Percentiles rank a stretch among this genome's conserved stretches.
These are phyloP conservation scores for Vitis hybrid DNA, from an alignment of 177 flowering plant genomes.

Conservation along the genomic window DNA sequence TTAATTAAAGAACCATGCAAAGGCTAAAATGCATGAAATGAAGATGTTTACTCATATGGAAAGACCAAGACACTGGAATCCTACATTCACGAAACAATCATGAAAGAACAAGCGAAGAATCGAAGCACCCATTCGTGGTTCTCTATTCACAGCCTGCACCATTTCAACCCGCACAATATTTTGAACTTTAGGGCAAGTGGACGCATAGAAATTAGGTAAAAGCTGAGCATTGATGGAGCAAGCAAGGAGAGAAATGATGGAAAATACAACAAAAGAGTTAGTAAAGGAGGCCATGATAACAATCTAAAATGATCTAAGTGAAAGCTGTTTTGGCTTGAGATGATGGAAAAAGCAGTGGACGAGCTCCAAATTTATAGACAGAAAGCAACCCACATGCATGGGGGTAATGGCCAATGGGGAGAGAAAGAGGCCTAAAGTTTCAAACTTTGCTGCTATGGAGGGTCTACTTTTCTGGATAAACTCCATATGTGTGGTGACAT, in stretches of 20 bases:
- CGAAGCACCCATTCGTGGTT: constrained; percentile 40
- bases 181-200: constrained; percentile 34
- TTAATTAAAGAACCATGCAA: too few species aligned
- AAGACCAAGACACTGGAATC: neutral
- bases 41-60: too few species aligned
- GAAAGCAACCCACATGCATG: too few species aligned
- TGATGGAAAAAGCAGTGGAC: neutral
- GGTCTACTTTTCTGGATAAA: too few species aligned
- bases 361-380: neutral
- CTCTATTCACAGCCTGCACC: constrained; percentile 19
- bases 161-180: constrained; percentile 28
- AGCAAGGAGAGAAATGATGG: constrained; percentile 15
- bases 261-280: neutral
- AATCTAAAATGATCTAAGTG: too few species aligned
- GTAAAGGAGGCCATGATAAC: constrained; percentile 8
- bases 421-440: too few species aligned
- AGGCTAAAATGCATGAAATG: too few species aligned
- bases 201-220: constrained; percentile 31
- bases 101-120: constrained; percentile 55
- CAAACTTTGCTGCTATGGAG: too few species aligned
- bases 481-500: too few species aligned
- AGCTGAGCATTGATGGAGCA: constrained; percentile 34
- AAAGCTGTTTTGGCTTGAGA: neutral
- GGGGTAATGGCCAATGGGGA: too few species aligned
- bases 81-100: constrained; percentile 52